Percentiles rank a stretch among this genome's conserved stretches.
These are phyloP conservation scores for Flaveria floridana DNA, from an alignment of 140 eudicot genomes.

Conservation along the genomic window DNA sequence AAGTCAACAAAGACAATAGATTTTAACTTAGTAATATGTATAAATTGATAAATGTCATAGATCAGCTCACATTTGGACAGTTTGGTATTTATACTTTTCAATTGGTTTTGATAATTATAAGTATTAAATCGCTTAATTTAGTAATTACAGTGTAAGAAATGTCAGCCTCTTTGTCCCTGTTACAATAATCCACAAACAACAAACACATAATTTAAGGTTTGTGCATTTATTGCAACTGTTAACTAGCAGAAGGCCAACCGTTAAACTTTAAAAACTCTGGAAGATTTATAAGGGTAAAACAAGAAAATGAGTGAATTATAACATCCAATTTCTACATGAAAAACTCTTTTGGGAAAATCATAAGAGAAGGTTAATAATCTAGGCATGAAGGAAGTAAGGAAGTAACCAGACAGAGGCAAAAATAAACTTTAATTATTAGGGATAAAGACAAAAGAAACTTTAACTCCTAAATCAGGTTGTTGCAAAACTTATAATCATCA, in stretches of 20 bases:
- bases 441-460: no score
- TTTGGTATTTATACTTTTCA: neutral
- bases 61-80: neutral
- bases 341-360: neutral
- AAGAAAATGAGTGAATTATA: neutral
- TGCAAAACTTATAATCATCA: neutral
- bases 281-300: neutral
- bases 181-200: neutral
- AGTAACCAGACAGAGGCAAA: no score
- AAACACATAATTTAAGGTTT: neutral
- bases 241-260: neutral
- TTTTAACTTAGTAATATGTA: constrained; percentile 1
- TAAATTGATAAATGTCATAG: neutral
- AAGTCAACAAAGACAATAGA: constrained; percentile 9
- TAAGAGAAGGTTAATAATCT: no score
- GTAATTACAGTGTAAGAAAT: neutral
- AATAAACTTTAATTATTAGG: no score
- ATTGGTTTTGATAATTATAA: neutral
- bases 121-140: neutral
- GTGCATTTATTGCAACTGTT: neutral
- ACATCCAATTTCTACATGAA: neutral
- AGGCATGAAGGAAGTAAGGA: no score
- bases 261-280: neutral
- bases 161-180: neutral
- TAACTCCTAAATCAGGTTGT: no score